A percentile compares a stretch with the other conserved stretches of the same genome.
These are phyloP conservation scores for Suhomyces terraborum DNA, from an alignment of 1,139 yeast species.

Conservation along the genomic window DNA sequence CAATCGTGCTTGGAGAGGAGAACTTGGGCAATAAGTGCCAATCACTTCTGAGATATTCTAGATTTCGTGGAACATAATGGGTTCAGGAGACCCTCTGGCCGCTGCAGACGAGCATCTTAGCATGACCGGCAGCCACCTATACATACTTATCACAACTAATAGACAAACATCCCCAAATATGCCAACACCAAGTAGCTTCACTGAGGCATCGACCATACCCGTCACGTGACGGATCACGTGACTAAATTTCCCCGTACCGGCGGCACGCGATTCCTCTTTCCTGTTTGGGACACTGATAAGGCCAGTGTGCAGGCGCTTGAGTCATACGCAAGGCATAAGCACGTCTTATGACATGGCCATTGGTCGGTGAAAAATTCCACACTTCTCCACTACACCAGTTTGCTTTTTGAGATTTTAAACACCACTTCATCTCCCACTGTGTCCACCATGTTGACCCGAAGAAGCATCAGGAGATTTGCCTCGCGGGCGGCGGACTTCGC, in stretches of 20 bases:
- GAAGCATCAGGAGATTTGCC: slow-evolving; percentile 31
- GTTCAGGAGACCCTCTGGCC: too few relatives aligned
- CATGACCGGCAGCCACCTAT: too few relatives aligned
- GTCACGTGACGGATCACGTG: slow-evolving; percentile 1
- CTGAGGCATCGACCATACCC: background rate
- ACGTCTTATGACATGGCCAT: slow-evolving; percentile 6
- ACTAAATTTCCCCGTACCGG: slow-evolving; percentile 1
- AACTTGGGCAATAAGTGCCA: slow-evolving; percentile 22
- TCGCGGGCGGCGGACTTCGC: slow-evolving; percentile 30
- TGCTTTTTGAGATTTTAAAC: background rate
- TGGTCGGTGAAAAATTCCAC: slow-evolving; percentile 11
- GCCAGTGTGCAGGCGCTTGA: slow-evolving; percentile 6
- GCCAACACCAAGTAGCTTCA: too few relatives aligned
- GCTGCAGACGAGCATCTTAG: too few relatives aligned
- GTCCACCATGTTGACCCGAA: slow-evolving; percentile 12
- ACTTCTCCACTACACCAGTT: background rate
- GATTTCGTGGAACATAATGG: too few relatives aligned
- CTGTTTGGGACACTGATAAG: slow-evolving; percentile 8
- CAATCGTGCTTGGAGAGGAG: slow-evolving; percentile 50
- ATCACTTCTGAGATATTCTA: background rate
- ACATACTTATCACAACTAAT: too few relatives aligned
- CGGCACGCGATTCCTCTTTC: slow-evolving; percentile 8
- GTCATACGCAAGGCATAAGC: slow-evolving; percentile 12
- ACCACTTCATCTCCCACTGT: background rate
- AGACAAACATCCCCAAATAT: too few relatives aligned